A percentile compares a stretch with the other conserved stretches of the same genome.
phyloP scores from a whole-genome alignment of 176 grass and related monocot genomes.

The maize (Zea mays) region Zm-B73-REFERENCE-NAM-5.0 NC_050096.1:51217501-51218000 shows the following conservation, averaged over 20 bases:
- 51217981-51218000: slow-evolving; percentile 21
- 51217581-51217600: not conserved
- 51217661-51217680: slow-evolving; percentile 4
- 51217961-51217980: not conserved
- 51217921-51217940: not conserved
- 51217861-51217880: not conserved
- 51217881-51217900: not conserved
- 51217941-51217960: not conserved
- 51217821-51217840: not conserved
- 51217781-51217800: not conserved
- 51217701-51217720: slow-evolving; percentile 6
- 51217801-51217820: not conserved
- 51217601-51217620: not conserved
- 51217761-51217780: not conserved
- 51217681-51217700: slow-evolving; percentile 7
- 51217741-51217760: not conserved
- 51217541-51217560: not conserved
- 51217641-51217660: not conserved
- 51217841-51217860: not conserved
- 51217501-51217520: slow-evolving; percentile 22
- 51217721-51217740: not conserved
- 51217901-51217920: not conserved
- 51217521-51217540: not conserved
- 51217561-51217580: slow-evolving; percentile 18
- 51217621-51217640: not conserved